These are phyloP conservation scores for Coemansia sp. DNA, from an alignment of 192 early-diverging fungal genomes.

Conservation along the genomic window DNA sequence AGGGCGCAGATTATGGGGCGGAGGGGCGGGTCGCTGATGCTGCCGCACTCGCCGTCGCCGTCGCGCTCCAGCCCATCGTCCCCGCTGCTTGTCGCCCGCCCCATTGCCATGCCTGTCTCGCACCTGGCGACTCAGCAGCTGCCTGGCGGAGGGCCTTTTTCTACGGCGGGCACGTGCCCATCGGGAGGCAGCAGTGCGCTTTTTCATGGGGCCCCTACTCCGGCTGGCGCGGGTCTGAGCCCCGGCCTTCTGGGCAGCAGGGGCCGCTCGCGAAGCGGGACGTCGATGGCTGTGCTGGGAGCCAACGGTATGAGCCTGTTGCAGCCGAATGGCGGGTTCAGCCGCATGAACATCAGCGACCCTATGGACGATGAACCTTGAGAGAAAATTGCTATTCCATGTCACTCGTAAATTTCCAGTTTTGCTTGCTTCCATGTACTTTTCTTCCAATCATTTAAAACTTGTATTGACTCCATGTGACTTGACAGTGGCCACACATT, in stretches of 20 bases:
- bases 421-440: not conserved
- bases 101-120: conserved; percentile 6
- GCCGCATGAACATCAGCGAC: conserved; percentile 50
- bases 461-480: too few relatives aligned
- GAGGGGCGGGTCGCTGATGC: not conserved
- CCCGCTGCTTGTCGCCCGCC: conserved; percentile 24
- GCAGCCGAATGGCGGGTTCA: conserved; percentile 49
- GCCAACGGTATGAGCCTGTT: conserved; percentile 13
- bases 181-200: not conserved
- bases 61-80: conserved; percentile 31
- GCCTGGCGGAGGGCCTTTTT: not conserved
- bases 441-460: not conserved
- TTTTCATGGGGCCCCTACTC: not conserved
- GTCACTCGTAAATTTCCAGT: too few relatives aligned
- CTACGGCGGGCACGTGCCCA: conserved; percentile 19
- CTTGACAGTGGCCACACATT: too few relatives aligned
- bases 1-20: conserved; percentile 35
- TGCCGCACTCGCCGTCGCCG: conserved; percentile 2
- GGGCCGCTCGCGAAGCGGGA: conserved; percentile 39
- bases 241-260: conserved; percentile 10
- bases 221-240: not conserved
- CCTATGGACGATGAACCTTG: conserved; percentile 15
- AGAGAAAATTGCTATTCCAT: not conserved
- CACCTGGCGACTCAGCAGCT: not conserved
- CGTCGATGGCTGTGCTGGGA: conserved; percentile 12